Evolutionary conservation across 192 early-diverging fungal species (phyloP).

Genomic region (Paraglomus occultum): DNA sequence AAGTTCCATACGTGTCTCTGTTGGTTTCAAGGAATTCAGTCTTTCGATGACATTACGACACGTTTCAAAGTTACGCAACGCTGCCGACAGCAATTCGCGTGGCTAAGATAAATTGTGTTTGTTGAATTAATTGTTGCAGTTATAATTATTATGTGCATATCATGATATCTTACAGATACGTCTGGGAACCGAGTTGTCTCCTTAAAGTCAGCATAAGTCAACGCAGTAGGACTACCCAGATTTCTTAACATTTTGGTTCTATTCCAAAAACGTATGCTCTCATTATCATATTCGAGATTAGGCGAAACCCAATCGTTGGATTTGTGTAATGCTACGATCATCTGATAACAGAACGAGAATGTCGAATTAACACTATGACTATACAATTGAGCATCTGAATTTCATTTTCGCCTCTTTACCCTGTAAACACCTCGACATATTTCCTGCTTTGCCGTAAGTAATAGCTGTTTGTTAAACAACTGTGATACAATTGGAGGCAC

Average conservation of each 20-base stretch:
- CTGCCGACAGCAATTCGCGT: conserved; percentile 10
- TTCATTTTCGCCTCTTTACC: not conserved
- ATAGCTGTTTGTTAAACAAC: conserved; percentile 3
- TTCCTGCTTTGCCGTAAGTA: conserved; percentile 21
- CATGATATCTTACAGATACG: conserved; percentile 15
- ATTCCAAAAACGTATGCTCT: conserved; percentile 24
- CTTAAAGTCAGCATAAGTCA: conserved; percentile 19
- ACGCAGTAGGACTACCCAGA: conserved; percentile 25
- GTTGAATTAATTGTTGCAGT: not conserved
- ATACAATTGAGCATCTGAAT: too few species aligned
- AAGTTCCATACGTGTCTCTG: conserved; percentile 14
- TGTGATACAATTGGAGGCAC: not conserved
- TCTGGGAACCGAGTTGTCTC: conserved; percentile 15
- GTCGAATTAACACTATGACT: too few species aligned
- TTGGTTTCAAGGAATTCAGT: not conserved
- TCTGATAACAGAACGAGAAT: conserved; percentile 10
- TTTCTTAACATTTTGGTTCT: conserved; percentile 20
- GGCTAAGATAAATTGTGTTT: not conserved
- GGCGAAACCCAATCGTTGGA: conserved; percentile 3
- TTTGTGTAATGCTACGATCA: conserved; percentile 21
- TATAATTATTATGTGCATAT: not conserved
- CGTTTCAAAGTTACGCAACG: conserved; percentile 24
- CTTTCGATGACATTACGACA: conserved; percentile 7
- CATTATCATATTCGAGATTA: conserved; percentile 24
- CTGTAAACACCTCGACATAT: conserved; percentile 28